phyloP scores from a whole-genome alignment of 768 basidiomycete genomes.

The Leccinum subgranulosum region DNA sequence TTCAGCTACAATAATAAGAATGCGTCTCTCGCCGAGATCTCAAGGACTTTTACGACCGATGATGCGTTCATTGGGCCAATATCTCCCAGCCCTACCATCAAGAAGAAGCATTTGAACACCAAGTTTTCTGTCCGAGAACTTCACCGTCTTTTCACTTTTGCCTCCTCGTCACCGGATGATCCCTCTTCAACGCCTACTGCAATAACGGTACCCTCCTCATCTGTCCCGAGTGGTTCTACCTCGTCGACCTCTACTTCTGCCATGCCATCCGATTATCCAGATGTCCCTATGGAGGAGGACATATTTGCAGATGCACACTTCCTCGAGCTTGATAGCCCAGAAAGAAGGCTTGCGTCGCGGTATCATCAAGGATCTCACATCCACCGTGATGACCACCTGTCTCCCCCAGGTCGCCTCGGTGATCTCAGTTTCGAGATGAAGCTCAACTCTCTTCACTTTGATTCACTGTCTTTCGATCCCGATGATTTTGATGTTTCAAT shows the following conservation, averaged over 20 bases:
- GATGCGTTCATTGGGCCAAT: slow-evolving; percentile 21
- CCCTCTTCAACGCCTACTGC: slow-evolving; percentile 1
- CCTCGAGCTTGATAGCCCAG: slow-evolving; percentile 17
- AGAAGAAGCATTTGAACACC: slow-evolving; percentile 17
- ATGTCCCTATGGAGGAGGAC: slow-evolving; percentile 20
- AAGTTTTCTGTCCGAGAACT: slow-evolving; percentile 38
- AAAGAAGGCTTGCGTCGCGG: slow-evolving; percentile 13
- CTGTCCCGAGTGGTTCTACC: not conserved
- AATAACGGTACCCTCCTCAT: not conserved
- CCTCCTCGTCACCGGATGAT: slow-evolving; percentile 20
- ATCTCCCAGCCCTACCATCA: slow-evolving; percentile 36
- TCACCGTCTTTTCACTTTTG: slow-evolving; percentile 31
- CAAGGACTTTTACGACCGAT: slow-evolving; percentile 8
- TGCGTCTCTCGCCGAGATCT: slow-evolving; percentile 16
- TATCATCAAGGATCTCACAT: slow-evolving; percentile 3
- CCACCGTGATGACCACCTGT: not conserved
- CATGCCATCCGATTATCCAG: slow-evolving; percentile 12
- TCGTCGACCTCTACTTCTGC: slow-evolving; percentile 13
- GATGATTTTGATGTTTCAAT: slow-evolving; percentile 43
- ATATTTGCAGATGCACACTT: slow-evolving; percentile 11
- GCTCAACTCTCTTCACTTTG: slow-evolving; percentile 73
- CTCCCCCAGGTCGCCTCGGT: slow-evolving; percentile 16
- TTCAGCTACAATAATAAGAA: slow-evolving; percentile 25
- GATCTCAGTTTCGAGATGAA: slow-evolving; percentile 60
- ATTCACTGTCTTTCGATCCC: slow-evolving; percentile 64